Conservation (phyloP, 225 moss, liverwort and hornwort species). For the Asterella californica region DNA sequence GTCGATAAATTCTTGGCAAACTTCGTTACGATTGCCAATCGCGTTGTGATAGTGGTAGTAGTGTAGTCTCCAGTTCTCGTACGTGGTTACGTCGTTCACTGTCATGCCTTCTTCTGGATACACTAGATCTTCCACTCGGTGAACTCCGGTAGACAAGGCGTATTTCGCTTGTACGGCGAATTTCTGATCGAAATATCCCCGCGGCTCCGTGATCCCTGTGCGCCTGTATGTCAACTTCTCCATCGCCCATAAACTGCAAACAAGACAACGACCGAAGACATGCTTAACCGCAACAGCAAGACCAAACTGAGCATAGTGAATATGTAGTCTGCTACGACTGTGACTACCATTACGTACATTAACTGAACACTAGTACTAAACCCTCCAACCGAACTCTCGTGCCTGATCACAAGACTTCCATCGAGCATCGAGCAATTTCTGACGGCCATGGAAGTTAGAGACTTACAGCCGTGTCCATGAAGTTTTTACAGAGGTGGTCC, state of each 20-base stretch:
- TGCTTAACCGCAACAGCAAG: background rate
- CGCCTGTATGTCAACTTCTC: conserved; percentile 67
- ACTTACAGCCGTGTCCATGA: background rate
- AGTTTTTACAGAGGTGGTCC: background rate
- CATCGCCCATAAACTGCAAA: conserved; percentile 66
- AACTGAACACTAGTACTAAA: no score
- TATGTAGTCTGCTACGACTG: no score
- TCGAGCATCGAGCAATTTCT: no score
- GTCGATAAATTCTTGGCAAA: conserved; percentile 54
- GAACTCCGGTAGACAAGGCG: conserved; percentile 59
- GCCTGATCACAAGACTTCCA: no score
- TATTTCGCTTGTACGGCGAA: conserved; percentile 59
- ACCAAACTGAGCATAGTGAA: background rate
- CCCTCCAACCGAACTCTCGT: no score
- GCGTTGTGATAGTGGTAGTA: conserved; percentile 80
- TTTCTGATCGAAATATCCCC: conserved; percentile 46
- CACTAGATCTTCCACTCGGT: conserved; percentile 54
- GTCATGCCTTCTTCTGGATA: background rate
- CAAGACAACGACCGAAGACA: background rate
- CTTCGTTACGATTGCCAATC: conserved; percentile 48
- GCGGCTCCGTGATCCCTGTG: conserved; percentile 32
- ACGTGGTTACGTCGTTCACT: conserved; percentile 31
- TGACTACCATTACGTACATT: no score
- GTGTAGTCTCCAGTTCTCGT: conserved; percentile 46
- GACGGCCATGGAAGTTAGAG: no score